A percentile compares a stretch with the other conserved stretches of the same genome.
These are phyloP conservation scores for Nemania serpens DNA, from an alignment of 2,329 filamentous ascomycete genomes.

Conservation along the genomic window DNA sequence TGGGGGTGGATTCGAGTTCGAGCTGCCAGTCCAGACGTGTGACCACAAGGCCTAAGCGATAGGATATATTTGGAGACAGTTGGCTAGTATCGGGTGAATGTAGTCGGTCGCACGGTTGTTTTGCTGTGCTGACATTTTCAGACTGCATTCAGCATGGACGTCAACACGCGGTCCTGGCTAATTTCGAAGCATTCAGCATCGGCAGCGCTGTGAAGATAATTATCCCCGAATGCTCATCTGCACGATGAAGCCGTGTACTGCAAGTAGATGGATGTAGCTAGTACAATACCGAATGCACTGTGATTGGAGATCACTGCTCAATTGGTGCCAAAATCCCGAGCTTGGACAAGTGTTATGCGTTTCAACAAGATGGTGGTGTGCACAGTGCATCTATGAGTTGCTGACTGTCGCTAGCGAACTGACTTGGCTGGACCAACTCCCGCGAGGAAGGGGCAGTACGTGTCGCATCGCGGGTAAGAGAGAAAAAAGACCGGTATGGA, in stretches of 20 bases:
- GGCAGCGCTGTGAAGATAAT: slow-evolving; percentile 6
- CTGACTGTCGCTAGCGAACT: slow-evolving; percentile 16
- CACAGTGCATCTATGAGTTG: slow-evolving; percentile 16
- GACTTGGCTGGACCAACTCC: slow-evolving; percentile 1
- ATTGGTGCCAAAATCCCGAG: slow-evolving; percentile 17
- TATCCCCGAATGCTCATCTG: slow-evolving; percentile 9
- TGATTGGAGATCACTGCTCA: slow-evolving; percentile 16
- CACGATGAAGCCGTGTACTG: neutral
- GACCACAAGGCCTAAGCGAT: neutral
- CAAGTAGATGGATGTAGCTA: slow-evolving; percentile 14
- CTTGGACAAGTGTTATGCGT: slow-evolving; percentile 18
- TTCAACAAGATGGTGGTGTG: slow-evolving; percentile 17
- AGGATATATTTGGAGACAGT: neutral
- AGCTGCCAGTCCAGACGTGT: neutral
- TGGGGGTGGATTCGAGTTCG: neutral
- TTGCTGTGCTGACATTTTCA: slow-evolving; percentile 21
- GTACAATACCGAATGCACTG: slow-evolving; percentile 5
- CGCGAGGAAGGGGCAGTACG: neutral
- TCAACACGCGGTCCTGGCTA: slow-evolving; percentile 8
- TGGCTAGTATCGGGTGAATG: neutral
- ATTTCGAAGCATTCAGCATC: slow-evolving; percentile 10
- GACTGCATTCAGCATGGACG: slow-evolving; percentile 12
- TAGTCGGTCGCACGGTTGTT: slow-evolving; percentile 14
- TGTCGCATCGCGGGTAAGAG: neutral
- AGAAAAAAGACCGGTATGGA: neutral